Evolutionary conservation across 108 stramenopile species (phyloP).

Genomic region (Nannochloropsis oceanica): DNA sequence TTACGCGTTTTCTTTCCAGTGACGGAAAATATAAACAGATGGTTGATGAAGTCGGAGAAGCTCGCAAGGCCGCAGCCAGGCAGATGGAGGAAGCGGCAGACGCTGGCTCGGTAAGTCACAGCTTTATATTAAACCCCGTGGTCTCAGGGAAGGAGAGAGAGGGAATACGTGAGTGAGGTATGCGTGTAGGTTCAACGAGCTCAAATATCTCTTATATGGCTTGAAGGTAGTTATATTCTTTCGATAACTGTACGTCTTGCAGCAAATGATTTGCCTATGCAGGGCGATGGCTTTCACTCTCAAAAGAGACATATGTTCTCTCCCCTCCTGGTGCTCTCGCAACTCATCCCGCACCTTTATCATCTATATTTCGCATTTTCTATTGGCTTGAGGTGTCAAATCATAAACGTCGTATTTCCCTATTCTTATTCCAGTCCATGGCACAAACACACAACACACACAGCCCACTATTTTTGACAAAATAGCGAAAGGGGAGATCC

Average conservation of each 20-base stretch:
- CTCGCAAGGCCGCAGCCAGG: neutral
- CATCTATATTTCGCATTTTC: no score
- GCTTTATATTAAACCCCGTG: neutral
- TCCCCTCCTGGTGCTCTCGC: no score
- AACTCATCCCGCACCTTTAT: no score
- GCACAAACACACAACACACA: neutral
- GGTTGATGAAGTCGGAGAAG: neutral
- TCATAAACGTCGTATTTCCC: neutral
- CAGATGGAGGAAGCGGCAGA: neutral
- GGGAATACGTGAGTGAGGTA: no score
- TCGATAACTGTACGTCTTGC: neutral
- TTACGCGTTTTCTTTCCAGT: neutral
- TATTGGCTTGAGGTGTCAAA: no score
- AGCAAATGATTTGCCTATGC: no score
- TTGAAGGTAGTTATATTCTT: neutral
- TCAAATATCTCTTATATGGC: no score
- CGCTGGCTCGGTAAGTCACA: neutral
- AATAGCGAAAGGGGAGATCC: constrained; percentile 70
- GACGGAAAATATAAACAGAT: neutral
- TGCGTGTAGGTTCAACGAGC: no score
- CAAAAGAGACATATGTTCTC: no score
- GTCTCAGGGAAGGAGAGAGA: neutral
- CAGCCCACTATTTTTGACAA: constrained; percentile 78
- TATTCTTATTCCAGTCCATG: neutral
- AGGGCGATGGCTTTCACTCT: no score